Conservation (phyloP, 306 rosid species). For the Trifolium subterraneum region DNA sequence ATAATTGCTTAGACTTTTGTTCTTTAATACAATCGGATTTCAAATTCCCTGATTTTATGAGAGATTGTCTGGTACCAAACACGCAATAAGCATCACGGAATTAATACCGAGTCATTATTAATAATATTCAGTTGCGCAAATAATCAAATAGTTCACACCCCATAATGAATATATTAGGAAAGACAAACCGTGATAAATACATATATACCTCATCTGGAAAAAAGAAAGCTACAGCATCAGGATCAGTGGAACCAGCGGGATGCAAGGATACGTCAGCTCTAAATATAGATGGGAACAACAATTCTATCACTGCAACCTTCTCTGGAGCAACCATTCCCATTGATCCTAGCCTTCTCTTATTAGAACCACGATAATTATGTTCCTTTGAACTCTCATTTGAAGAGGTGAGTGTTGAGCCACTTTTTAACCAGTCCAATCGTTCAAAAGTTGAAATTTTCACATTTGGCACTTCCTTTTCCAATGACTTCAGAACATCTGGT, state of each 20-base stretch:
- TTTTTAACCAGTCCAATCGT: conserved; percentile 88
- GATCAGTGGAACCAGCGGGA: conserved; percentile 82
- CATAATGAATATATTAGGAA: conserved; percentile 8
- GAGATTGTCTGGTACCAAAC: neutral
- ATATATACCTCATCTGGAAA: conserved; percentile 83
- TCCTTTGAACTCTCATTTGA: conserved; percentile 64
- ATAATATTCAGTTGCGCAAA: conserved; percentile 23
- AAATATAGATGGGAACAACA: conserved; percentile 67
- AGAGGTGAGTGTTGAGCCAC: conserved; percentile 69
- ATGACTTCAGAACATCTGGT: conserved; percentile 56
- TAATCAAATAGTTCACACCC: conserved; percentile 31
- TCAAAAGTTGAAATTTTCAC: conserved; percentile 71
- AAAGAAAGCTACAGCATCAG: conserved; percentile 93
- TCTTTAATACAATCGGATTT: neutral
- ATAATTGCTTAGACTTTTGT: neutral
- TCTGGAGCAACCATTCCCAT: conserved; percentile 48
- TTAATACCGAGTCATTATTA: neutral
- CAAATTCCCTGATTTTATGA: neutral
- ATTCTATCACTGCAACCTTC: conserved; percentile 78
- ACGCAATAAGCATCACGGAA: neutral
- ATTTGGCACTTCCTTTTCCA: conserved; percentile 78
- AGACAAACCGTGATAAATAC: conserved; percentile 18
- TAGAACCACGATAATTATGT: conserved; percentile 65
- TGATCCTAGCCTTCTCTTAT: conserved; percentile 61
- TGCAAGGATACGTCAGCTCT: conserved; percentile 85